Conservation (phyloP, 148 eudicot species). For the Camellia sinensis region DNA sequence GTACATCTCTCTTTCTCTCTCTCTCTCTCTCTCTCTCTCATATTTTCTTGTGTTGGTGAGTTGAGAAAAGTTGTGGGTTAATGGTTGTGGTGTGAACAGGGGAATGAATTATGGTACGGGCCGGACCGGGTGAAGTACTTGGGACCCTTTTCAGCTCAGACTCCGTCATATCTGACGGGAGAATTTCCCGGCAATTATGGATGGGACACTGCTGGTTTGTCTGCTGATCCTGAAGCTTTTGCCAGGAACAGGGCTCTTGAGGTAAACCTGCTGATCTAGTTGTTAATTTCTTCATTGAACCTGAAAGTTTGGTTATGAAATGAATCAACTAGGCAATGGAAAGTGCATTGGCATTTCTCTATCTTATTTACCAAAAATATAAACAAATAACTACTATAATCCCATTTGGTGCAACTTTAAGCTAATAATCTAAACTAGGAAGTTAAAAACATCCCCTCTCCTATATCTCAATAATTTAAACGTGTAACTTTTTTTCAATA, state of each 20-base stretch:
- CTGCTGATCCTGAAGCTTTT: conserved; percentile 91
- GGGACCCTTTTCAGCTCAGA: conserved; percentile 92
- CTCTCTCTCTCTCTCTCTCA: too few species aligned
- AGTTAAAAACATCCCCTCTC: too few species aligned
- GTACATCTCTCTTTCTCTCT: conserved; percentile 22
- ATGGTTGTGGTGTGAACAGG: conserved; percentile 34
- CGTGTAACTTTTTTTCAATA: too few species aligned
- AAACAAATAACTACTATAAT: too few species aligned
- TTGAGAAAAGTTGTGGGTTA: neutral
- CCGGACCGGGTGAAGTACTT: conserved; percentile 83
- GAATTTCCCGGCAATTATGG: conserved; percentile 92
- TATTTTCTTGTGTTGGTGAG: neutral
- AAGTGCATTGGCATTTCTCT: too few species aligned
- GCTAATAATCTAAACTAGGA: too few species aligned
- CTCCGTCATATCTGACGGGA: conserved; percentile 78
- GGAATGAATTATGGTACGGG: conserved; percentile 89
- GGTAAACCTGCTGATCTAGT: conserved; percentile 72
- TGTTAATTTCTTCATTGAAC: conserved; percentile 11
- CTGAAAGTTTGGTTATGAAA: conserved; percentile 34
- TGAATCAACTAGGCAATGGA: too few species aligned
- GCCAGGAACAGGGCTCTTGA: conserved; percentile 90
- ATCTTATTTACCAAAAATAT: too few species aligned
- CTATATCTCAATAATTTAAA: too few species aligned
- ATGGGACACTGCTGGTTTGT: conserved; percentile 93
- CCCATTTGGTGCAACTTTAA: too few species aligned